These are phyloP conservation scores for Mucuna pruriens DNA, from an alignment of 306 rosid genomes.

Conservation along the genomic window DNA sequence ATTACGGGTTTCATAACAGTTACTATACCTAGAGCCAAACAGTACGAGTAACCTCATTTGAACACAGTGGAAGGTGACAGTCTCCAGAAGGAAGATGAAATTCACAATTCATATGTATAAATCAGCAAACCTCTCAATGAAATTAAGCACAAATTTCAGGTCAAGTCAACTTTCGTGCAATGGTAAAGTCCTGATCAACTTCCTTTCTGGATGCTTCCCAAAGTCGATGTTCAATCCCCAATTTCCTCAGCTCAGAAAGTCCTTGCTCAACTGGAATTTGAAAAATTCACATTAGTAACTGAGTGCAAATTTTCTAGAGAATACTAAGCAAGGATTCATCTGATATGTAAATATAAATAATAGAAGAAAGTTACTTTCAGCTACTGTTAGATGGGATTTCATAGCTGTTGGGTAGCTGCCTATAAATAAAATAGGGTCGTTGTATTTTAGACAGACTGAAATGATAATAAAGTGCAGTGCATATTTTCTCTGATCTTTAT, in stretches of 20 bases:
- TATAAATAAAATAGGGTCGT: too few species aligned
- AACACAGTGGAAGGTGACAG: slow-evolving; percentile 15
- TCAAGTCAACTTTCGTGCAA: slow-evolving; percentile 24
- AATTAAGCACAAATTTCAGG: slow-evolving; percentile 27
- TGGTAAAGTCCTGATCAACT: slow-evolving; percentile 58
- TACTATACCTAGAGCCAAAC: slow-evolving; percentile 14
- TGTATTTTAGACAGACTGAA: too few species aligned
- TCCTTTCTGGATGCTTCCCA: slow-evolving; percentile 95
- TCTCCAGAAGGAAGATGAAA: slow-evolving; percentile 25
- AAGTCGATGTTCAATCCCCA: slow-evolving; percentile 87
- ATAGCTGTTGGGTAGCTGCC: too few species aligned
- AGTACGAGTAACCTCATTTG: neutral
- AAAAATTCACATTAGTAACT: slow-evolving; percentile 26
- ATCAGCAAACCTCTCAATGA: slow-evolving; percentile 10
- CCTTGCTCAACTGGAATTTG: slow-evolving; percentile 85
- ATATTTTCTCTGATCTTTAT: too few species aligned
- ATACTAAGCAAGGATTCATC: slow-evolving; percentile 10
- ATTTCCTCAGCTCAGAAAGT: slow-evolving; percentile 76
- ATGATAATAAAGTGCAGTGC: too few species aligned
- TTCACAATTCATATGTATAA: slow-evolving; percentile 25
- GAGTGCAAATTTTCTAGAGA: neutral
- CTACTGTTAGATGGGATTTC: too few species aligned
- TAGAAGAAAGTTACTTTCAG: too few species aligned
- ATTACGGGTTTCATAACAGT: neutral
- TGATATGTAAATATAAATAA: too few species aligned